Percentiles rank a stretch among this genome's conserved stretches.
These are phyloP conservation scores for Emmonsiellopsis sp. DNA, from an alignment of 2,329 filamentous ascomycete genomes.

Conservation along the genomic window DNA sequence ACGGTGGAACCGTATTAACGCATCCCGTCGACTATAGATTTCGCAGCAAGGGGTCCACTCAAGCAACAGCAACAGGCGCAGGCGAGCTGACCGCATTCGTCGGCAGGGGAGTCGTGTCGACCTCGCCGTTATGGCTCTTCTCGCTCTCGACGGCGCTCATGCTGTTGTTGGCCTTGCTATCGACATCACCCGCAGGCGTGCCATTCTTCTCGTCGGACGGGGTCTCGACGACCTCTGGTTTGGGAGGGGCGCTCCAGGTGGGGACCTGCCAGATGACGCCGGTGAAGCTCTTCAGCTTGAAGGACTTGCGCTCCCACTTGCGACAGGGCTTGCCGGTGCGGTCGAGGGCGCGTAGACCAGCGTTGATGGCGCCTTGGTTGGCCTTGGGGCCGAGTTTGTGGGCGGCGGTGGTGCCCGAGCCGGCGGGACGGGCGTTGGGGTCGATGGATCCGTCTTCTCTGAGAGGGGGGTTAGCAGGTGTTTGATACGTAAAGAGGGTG, in stretches of 20 bases:
- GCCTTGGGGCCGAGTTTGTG: constrained; percentile 94
- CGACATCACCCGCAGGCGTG: constrained; percentile 42
- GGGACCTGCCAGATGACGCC: constrained; percentile 73
- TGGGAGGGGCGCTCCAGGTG: constrained; percentile 65
- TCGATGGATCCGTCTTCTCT: constrained; percentile 45
- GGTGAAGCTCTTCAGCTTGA: constrained; percentile 86
- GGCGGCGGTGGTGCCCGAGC: constrained; percentile 43
- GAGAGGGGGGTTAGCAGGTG: neutral
- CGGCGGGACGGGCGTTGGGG: constrained; percentile 27
- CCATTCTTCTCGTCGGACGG: constrained; percentile 24
- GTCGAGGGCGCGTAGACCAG: constrained; percentile 86
- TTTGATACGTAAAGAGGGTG: neutral
- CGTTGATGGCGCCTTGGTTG: constrained; percentile 95
- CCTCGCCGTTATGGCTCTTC: constrained; percentile 45
- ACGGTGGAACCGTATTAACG: neutral
- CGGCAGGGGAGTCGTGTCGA: constrained; percentile 36
- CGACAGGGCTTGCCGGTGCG: constrained; percentile 85
- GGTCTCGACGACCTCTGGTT: constrained; percentile 26
- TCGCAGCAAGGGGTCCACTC: constrained; percentile 9
- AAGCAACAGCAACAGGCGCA: constrained; percentile 35
- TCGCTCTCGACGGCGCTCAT: constrained; percentile 52
- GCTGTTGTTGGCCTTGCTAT: constrained; percentile 47
- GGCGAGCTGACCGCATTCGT: constrained; percentile 44
- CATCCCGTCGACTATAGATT: constrained; percentile 14
- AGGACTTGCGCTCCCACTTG: constrained; percentile 76